Evolutionary conservation across 805 yeast genomes (phyloP).

Genomic region (Wickerhamomyces chaumierensis): DNA sequence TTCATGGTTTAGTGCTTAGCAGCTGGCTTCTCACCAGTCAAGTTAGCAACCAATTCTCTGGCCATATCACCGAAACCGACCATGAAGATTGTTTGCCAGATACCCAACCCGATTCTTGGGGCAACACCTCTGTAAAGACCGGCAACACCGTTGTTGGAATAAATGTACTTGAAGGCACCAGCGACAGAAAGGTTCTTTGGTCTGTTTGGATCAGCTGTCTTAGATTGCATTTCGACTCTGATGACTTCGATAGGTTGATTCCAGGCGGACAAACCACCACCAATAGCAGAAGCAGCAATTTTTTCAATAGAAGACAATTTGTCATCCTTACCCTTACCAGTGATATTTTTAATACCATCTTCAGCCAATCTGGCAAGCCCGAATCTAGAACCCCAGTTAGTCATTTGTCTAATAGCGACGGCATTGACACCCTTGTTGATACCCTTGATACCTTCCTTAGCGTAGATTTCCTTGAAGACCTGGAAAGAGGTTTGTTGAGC

Average conservation of each 20-base stretch:
- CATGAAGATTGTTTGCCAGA: slow-evolving; percentile 98
- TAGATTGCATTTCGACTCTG: slow-evolving; percentile 96
- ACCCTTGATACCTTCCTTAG: slow-evolving; percentile 84
- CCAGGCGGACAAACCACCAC: slow-evolving; percentile 98
- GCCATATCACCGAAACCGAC: slow-evolving; percentile 96
- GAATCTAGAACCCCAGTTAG: slow-evolving; percentile 98
- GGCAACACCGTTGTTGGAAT: slow-evolving; percentile 68
- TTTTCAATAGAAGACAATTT: slow-evolving; percentile 70
- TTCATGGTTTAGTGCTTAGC: slow-evolving; percentile 8
- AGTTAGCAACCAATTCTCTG: slow-evolving; percentile 50
- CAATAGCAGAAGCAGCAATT: slow-evolving; percentile 74
- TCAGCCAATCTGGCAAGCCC: slow-evolving; percentile 90
- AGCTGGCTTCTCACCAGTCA: slow-evolving; percentile 49
- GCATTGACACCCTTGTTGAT: slow-evolving; percentile 98
- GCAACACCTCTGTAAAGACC: slow-evolving; percentile 95
- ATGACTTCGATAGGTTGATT: slow-evolving; percentile 98
- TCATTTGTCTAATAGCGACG: slow-evolving; percentile 96
- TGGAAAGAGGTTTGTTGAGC: slow-evolving; percentile 67
- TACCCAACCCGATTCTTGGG: slow-evolving; percentile 92
- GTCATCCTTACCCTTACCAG: slow-evolving; percentile 49
- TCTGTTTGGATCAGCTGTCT: slow-evolving; percentile 88
- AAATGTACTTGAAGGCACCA: slow-evolving; percentile 73
- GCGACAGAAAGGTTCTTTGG: slow-evolving; percentile 81
- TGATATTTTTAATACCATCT: slow-evolving; percentile 56
- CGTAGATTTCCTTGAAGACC: slow-evolving; percentile 77